These are phyloP conservation scores for Irpex sp. DNA, from an alignment of 1,284 basidiomycete species.

Conservation along the genomic window DNA sequence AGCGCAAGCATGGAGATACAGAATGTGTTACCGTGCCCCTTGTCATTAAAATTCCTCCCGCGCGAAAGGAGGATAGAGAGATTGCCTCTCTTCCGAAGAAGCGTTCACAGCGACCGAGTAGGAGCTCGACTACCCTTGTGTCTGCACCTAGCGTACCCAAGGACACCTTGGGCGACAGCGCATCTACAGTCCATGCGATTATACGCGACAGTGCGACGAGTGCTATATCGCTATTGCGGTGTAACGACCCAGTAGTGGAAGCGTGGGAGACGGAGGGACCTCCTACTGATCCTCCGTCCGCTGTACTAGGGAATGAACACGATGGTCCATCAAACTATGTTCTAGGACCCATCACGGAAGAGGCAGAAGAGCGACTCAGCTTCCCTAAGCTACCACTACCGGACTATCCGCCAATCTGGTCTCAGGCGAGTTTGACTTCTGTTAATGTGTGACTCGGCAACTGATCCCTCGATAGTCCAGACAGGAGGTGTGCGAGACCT, in stretches of 20 bases:
- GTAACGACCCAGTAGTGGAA: constrained; percentile 4
- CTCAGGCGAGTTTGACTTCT: constrained; percentile 35
- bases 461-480: constrained; percentile 58
- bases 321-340: neutral
- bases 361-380: neutral
- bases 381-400: constrained; percentile 24
- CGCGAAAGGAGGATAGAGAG: neutral
- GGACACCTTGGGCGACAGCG: neutral
- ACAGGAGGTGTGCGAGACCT: constrained; percentile 84
- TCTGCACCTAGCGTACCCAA: neutral
- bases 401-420: constrained; percentile 42
- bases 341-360: neutral
- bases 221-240: neutral
- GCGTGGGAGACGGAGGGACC: constrained; percentile 15
- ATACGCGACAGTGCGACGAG: constrained; percentile 15
- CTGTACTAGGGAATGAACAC: constrained; percentile 4
- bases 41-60: neutral
- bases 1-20: neutral
- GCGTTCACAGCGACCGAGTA: neutral
- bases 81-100: neutral
- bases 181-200: constrained; percentile 5
- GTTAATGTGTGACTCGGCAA: neutral
- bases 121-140: neutral
- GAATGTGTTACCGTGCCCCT: neutral
- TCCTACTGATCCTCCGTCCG: neutral